phyloP scores from a whole-genome alignment of 768 basidiomycete species.

The Xanthoconium stramineum region DNA sequence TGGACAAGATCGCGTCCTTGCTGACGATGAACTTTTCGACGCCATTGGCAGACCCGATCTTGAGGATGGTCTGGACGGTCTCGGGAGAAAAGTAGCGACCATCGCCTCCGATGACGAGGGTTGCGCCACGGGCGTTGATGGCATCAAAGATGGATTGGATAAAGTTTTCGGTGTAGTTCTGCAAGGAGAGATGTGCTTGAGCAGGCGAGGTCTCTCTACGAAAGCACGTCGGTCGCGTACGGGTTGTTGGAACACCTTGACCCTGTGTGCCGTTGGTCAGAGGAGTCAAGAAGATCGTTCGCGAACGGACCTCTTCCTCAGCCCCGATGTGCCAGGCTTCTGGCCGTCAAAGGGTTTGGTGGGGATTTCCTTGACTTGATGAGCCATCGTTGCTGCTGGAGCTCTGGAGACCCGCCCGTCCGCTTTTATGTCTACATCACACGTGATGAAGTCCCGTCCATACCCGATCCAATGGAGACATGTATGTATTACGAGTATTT shows the following conservation, averaged over 20 bases:
- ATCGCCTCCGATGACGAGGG: constrained; percentile 95
- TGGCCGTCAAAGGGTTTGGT: constrained; percentile 92
- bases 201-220: constrained; percentile 5
- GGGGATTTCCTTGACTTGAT: constrained; percentile 58
- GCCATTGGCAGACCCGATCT: constrained; percentile 92
- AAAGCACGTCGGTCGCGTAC: constrained; percentile 40
- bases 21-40: constrained; percentile 92
- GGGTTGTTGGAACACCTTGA: constrained; percentile 98
- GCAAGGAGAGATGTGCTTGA: constrained; percentile 16
- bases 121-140: constrained; percentile 73
- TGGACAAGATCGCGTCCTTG: constrained; percentile 88
- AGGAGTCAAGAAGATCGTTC: constrained; percentile 15
- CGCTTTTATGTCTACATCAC: constrained; percentile 19
- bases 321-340: constrained; percentile 97
- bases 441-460: constrained; percentile 22
- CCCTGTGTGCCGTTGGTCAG: constrained; percentile 46
- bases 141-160: constrained; percentile 91
- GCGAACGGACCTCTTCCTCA: constrained; percentile 76
- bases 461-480: constrained; percentile 1
- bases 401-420: not conserved
- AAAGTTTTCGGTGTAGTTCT: constrained; percentile 99
- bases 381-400: constrained; percentile 34
- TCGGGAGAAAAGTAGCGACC: constrained; percentile 90
- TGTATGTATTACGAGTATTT: not conserved
- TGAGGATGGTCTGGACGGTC: constrained; percentile 87